Conservation (phyloP, 108 stramenopile species). For the Epithemia pelagica region DNA sequence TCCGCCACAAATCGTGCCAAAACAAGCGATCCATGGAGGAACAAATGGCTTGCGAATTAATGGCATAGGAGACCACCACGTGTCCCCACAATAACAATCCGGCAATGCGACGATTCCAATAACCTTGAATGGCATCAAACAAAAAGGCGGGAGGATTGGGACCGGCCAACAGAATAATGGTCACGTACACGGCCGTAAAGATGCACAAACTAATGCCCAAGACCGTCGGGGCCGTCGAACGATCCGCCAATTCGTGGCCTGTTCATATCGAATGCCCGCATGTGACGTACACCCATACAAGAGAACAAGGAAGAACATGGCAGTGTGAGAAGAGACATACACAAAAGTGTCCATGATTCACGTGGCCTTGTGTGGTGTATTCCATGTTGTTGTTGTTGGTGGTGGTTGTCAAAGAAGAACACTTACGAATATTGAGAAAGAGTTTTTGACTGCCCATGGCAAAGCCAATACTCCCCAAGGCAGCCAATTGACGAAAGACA, state of each 20-base stretch:
- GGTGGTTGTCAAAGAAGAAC: too few species aligned
- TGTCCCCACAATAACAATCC: slow-evolving; percentile 65
- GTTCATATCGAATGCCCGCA: too few species aligned
- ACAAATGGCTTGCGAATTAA: slow-evolving; percentile 72
- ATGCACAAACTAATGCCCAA: slow-evolving; percentile 36
- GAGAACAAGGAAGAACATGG: too few species aligned
- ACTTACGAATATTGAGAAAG: slow-evolving; percentile 54
- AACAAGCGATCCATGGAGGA: slow-evolving; percentile 55
- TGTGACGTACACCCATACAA: too few species aligned
- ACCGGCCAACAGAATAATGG: slow-evolving; percentile 48
- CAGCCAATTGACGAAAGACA: slow-evolving; percentile 34
- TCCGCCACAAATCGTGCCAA: slow-evolving; percentile 19
- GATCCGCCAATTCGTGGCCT: slow-evolving; percentile 46
- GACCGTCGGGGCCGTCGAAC: slow-evolving; percentile 40
- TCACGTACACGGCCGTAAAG: slow-evolving; percentile 48
- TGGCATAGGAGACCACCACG: slow-evolving; percentile 69
- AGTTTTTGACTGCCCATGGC: slow-evolving; percentile 68
- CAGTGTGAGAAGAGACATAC: too few species aligned
- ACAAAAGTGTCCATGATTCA: too few species aligned
- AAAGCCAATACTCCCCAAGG: slow-evolving; percentile 61
- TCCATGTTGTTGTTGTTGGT: too few species aligned
- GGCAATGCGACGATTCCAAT: slow-evolving; percentile 34
- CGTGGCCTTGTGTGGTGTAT: too few species aligned
- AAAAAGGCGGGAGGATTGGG: slow-evolving; percentile 56
- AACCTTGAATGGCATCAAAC: slow-evolving; percentile 54